phyloP scores from a whole-genome alignment of 2,329 filamentous ascomycete genomes.

The Remersonia thermophila region DNA sequence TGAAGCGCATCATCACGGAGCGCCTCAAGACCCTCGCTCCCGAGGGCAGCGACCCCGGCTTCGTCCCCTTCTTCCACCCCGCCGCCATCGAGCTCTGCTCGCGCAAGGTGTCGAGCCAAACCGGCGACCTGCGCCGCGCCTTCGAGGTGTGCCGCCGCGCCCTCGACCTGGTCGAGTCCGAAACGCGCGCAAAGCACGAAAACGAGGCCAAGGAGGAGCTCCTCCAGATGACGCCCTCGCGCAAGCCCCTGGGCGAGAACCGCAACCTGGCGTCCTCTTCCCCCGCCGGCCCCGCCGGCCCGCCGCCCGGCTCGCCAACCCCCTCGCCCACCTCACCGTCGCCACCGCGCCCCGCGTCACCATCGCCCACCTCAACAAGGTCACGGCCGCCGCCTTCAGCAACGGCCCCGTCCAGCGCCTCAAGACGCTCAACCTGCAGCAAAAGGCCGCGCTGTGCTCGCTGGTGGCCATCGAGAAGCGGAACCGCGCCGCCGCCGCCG shows the following conservation, averaged over 20 bases:
- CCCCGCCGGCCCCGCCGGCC: constrained; percentile 28
- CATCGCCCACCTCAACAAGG: constrained; percentile 81
- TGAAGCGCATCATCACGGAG: constrained; percentile 73
- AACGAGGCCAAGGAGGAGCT: constrained; percentile 45
- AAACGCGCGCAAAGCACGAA: constrained; percentile 64
- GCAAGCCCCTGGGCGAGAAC: constrained; percentile 70
- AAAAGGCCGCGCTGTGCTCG: constrained; percentile 87
- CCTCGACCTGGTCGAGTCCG: constrained; percentile 77
- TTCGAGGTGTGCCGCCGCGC: constrained; percentile 88
- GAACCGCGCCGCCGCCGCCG: constrained; percentile 36
- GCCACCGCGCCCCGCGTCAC: constrained; percentile 78
- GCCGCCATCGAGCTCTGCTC: constrained; percentile 88
- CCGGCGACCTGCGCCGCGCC: constrained; percentile 84
- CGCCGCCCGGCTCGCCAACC: constrained; percentile 36
- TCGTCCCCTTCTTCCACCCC: constrained; percentile 81
- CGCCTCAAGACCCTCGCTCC: constrained; percentile 68
- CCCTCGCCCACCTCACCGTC: constrained; percentile 51
- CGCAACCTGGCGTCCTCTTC: constrained; percentile 51
- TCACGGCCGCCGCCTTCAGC: constrained; percentile 80
- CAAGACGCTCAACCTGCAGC: constrained; percentile 81
- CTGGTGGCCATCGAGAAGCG: constrained; percentile 77
- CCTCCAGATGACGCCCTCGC: constrained; percentile 53
- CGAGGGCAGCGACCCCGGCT: constrained; percentile 38
- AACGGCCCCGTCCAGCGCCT: constrained; percentile 79
- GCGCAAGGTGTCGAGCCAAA: constrained; percentile 88